Evolutionary conservation across 208 protist genomes (phyloP), one percentile per base, ranked within the genome.

Genomic region (Acanthamoeba culbertsoni): DNA sequence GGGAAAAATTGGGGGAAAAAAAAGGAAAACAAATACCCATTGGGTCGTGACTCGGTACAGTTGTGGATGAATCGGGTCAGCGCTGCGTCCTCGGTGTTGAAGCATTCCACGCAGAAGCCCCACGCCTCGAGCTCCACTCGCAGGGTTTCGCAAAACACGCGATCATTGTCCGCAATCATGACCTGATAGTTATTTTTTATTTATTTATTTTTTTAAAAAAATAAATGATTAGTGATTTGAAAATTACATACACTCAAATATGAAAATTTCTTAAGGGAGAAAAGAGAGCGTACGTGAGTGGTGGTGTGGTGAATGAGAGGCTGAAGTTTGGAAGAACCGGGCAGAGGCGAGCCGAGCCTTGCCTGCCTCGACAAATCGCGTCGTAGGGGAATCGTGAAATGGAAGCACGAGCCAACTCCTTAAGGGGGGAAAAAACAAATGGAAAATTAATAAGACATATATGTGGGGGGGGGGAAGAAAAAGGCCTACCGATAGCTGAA

Each of bases 121-220:
- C 73, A 84, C 26, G 73, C 40, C 45, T 84, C 73, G n/a, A 84
- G 73, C 73, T 84, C 73, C 42, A 84, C 73, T 26, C 73, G 73
- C 8, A 84, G 45, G 23, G 73, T 84, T 20, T 84, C 73, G 73
- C 73, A 84, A 28, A 84, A 84, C n/a, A 84, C 40, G n/a, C 73
- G 73, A 35, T 84, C 73, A n/a, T 84, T 43, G 26, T 84, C 73
- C 10, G 45, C 73, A 16, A 84, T 43, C 23, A 84, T 1, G 10
- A 84, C 73, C 42, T 55, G 73, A 0, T 10, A 0, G n/a, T n/a
- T n/a, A n/a, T n/a, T n/a, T n/a, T n/a, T n/a, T n/a, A n/a, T n/a
- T n/a, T n/a, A n/a, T n/a, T n/a, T n/a, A n/a, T n/a, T n/a, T n/a
- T n/a, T n/a, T 59, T 59, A 23, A 59, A 59, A 23, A 59, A n/a